These are phyloP conservation scores for Hordeum pubiflorum DNA, from an alignment of 202 grass and related monocot genomes.

Conservation along the genomic window DNA sequence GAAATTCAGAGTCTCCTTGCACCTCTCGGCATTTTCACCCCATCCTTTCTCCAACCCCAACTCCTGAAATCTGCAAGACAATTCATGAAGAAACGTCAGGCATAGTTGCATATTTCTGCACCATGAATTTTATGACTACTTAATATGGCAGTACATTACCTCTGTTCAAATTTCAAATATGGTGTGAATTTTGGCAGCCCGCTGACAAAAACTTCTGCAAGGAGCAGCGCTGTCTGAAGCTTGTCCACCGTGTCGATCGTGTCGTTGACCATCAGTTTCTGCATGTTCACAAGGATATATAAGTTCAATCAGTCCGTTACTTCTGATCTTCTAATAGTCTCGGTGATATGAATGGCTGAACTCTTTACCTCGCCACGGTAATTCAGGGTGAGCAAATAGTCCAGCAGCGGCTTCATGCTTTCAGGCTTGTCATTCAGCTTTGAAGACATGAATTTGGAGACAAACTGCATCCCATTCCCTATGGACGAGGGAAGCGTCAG, in stretches of 20 bases:
- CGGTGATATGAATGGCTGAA: background rate
- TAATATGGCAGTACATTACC: conserved; percentile 30
- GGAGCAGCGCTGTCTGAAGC: conserved; percentile 76
- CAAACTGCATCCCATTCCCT: conserved; percentile 71
- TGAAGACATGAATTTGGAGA: conserved; percentile 71
- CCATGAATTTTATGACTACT: background rate
- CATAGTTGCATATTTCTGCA: background rate
- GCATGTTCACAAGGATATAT: conserved; percentile 13
- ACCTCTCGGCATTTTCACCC: conserved; percentile 67
- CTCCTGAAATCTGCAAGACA: conserved; percentile 65
- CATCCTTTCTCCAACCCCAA: conserved; percentile 97
- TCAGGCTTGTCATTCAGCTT: conserved; percentile 50
- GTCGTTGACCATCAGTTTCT: conserved; percentile 90
- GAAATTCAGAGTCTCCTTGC: conserved; percentile 78
- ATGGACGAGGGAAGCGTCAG: conserved; percentile 82
- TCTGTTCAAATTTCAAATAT: conserved; percentile 77
- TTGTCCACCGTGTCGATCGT: conserved; percentile 66
- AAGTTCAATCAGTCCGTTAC: background rate
- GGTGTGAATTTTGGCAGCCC: conserved; percentile 70
- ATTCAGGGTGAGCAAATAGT: conserved; percentile 71
- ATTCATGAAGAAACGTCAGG: background rate
- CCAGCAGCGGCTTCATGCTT: conserved; percentile 64
- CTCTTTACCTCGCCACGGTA: conserved; percentile 57
- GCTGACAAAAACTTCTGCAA: conserved; percentile 66
- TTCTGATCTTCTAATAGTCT: background rate